These are phyloP conservation scores for Picea engelmannii DNA, from an alignment of 83 land plant genomes.

Conservation along the genomic window DNA sequence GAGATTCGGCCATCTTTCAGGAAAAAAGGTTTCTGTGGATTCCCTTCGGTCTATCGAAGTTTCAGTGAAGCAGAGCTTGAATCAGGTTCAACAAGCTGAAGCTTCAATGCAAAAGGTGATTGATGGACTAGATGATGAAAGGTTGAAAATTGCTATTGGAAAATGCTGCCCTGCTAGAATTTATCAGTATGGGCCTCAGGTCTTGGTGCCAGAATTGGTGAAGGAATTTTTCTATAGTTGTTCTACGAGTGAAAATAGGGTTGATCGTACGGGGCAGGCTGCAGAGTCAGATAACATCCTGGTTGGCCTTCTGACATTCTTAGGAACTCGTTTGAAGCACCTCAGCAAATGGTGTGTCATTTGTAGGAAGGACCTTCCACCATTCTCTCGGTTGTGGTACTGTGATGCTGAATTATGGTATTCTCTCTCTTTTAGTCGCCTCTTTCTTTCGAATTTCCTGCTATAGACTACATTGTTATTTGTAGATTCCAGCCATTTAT, in stretches of 20 bases:
- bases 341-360: not conserved
- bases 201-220: not conserved
- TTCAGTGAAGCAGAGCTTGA: too few species aligned
- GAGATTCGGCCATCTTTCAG: not conserved
- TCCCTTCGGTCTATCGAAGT: not conserved
- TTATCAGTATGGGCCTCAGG: not conserved
- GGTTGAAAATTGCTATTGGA: not conserved
- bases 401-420: conserved; percentile 1
- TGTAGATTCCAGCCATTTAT: too few species aligned
- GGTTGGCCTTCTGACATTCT: not conserved
- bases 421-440: too few species aligned
- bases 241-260: not conserved
- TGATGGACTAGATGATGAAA: not conserved
- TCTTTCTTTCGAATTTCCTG: too few species aligned
- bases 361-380: not conserved
- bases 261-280: not conserved
- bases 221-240: not conserved
- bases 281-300: conserved; percentile 1
- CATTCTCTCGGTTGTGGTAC: not conserved
- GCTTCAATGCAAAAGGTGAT: not conserved
- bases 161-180: not conserved
- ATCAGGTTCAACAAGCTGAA: not conserved
- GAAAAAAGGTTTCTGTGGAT: not conserved
- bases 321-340: not conserved
- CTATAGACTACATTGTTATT: too few species aligned